Base-by-base conservation (phyloP, 1,284 basidiomycete genomes). In the Dichomitus squalens region DNA sequence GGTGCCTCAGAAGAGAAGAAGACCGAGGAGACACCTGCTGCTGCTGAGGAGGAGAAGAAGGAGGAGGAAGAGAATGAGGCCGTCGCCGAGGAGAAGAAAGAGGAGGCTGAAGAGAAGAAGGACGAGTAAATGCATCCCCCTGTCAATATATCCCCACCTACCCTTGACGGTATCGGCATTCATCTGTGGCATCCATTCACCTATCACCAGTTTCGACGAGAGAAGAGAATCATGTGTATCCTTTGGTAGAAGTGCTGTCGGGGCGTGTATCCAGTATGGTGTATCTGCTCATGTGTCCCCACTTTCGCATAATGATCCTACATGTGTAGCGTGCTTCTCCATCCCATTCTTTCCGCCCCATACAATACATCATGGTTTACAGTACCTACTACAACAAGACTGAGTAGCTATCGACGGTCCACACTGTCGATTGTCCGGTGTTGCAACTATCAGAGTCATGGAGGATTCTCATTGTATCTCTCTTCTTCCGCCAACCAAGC, bases 401-500 rank as follows among this genome's bases (percentile, higher is more conserved):
- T 16, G 20, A 7, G 34, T 56, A 29, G 33, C 36, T 38, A 43
- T 40, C 33, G 14, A 40, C 7, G 35, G 52, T 52, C 49, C 34
- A n/a, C 27, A 14, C 8, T 11, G 18, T 18, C 18, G 25, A 44
- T 29, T 21, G 44, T 34, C 44, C 31, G 14, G 31, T 34, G 27
- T 47, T 18, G 18, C 31, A 27, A 48, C 18, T 38, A 41, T 21
- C 23, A 16, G 25, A 27, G 38, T 57, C 49, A 64, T 12, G 47
- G 51, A 21, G 51, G 39, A 46, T 61, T 62, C n/a, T 61, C 57
- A 27, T 52, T 41, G 48, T 71, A 66, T 18, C 27, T 46, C 46
- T 67, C 67, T 63, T 86, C 84, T 65, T 86, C 85, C 39, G 76
- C 76, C 35, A 82, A 77, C 72, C 84, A 79, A 29, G 80, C 80